Evolutionary conservation across 169 alveolate genomes (phyloP).

Genomic region (Nephromyces sp.): DNA sequence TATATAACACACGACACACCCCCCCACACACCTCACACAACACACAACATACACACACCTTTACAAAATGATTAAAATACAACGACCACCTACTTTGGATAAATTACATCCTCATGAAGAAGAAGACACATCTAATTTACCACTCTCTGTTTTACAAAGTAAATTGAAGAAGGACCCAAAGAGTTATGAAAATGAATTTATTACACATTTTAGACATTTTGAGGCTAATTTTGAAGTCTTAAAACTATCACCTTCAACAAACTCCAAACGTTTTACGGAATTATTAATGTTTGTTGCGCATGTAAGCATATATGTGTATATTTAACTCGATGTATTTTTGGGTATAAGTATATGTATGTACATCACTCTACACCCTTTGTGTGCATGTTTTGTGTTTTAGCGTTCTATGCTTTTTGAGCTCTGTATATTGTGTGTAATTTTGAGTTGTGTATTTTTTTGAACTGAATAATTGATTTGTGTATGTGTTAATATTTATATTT

Average conservation of each 20-base stretch:
- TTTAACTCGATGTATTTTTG: background rate
- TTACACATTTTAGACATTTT: constrained; percentile 32
- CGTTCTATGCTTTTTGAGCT: background rate
- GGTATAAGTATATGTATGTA: background rate
- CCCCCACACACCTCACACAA: too few relatives aligned
- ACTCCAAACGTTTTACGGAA: constrained; percentile 32
- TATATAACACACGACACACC: too few relatives aligned
- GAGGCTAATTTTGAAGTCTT: constrained; percentile 30
- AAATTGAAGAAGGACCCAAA: constrained; percentile 40
- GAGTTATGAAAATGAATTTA: constrained; percentile 39
- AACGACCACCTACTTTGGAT: too few relatives aligned
- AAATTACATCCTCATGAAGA: too few relatives aligned
- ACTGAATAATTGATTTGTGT: background rate
- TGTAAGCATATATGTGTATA: constrained; percentile 17
- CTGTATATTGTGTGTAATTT: background rate
- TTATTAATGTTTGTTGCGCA: constrained; percentile 46
- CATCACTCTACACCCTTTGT: too few relatives aligned
- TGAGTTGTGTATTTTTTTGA: background rate
- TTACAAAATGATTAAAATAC: too few relatives aligned
- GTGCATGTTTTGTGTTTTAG: background rate
- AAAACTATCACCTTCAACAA: constrained; percentile 31
- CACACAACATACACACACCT: too few relatives aligned
- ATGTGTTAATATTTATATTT: background rate
- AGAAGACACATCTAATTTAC: too few relatives aligned
- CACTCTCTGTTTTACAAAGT: constrained; percentile 36